These are phyloP conservation scores for Boletus sp. DNA, from an alignment of 768 basidiomycete genomes.

Conservation along the genomic window DNA sequence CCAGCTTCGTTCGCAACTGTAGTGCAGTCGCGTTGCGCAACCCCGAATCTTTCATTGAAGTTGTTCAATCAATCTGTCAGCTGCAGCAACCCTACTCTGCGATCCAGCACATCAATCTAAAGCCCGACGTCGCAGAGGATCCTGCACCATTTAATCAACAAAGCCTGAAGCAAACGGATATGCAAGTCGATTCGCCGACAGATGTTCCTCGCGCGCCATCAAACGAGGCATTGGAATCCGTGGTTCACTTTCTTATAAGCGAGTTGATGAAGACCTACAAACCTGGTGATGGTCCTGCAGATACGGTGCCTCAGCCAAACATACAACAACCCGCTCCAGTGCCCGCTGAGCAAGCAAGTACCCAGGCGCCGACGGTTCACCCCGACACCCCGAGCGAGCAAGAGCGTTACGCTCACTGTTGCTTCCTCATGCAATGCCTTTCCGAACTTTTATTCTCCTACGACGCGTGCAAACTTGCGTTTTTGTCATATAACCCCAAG, in stretches of 20 bases:
- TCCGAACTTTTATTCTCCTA: constrained; percentile 95
- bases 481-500: constrained; percentile 76
- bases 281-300: constrained; percentile 36
- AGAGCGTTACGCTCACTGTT: constrained; percentile 52
- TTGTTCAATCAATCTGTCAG: constrained; percentile 67
- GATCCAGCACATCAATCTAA: constrained; percentile 58
- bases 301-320: constrained; percentile 10
- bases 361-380: constrained; percentile 9
- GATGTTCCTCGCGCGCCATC: constrained; percentile 25
- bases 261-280: constrained; percentile 69
- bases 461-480: constrained; percentile 83
- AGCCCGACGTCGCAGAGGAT: constrained; percentile 34
- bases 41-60: constrained; percentile 70
- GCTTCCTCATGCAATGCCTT: constrained; percentile 88
- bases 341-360: constrained; percentile 16
- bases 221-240: constrained; percentile 52
- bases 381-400: constrained; percentile 19
- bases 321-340: constrained; percentile 13
- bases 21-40: constrained; percentile 82
- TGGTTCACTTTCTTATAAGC: constrained; percentile 66
- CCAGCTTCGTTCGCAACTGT: constrained; percentile 71
- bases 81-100: constrained; percentile 64
- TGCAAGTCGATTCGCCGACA: constrained; percentile 54
- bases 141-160: constrained; percentile 8
- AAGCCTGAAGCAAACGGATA: constrained; percentile 38